These are phyloP conservation scores for Aureobasidium vineae DNA, from an alignment of 2,329 filamentous ascomycete species.

Conservation along the genomic window DNA sequence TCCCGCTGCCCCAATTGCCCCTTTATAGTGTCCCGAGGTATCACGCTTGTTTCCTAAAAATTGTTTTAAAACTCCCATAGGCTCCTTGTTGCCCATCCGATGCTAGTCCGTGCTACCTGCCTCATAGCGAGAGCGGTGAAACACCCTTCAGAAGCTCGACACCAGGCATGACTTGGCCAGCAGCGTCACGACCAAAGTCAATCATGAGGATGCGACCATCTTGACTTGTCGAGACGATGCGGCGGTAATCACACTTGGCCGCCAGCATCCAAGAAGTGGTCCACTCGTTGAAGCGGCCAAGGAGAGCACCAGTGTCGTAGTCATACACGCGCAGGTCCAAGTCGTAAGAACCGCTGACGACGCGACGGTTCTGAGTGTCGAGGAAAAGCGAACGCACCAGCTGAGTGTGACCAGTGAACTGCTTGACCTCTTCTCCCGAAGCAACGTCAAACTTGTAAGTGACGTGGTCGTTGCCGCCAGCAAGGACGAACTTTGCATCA, in stretches of 20 bases:
- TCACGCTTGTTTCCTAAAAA: conserved; percentile 16
- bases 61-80: neutral
- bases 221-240: conserved; percentile 93
- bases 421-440: conserved; percentile 77
- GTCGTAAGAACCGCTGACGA: conserved; percentile 92
- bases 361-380: conserved; percentile 78
- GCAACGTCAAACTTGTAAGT: conserved; percentile 96
- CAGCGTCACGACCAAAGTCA: conserved; percentile 67
- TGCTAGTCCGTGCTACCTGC: neutral
- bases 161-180: conserved; percentile 31
- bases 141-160: conserved; percentile 27
- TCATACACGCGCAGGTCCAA: conserved; percentile 95
- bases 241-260: conserved; percentile 91
- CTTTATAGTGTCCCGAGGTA: conserved; percentile 1
- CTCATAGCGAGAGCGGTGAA: conserved; percentile 2
- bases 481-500: conserved; percentile 88
- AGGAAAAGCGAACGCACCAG: conserved; percentile 89
- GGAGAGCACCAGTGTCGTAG: conserved; percentile 71
- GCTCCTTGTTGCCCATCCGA: neutral
- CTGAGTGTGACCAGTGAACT: conserved; percentile 77
- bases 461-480: conserved; percentile 90
- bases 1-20: neutral
- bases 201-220: conserved; percentile 89
- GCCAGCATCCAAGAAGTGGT: conserved; percentile 95
- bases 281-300: conserved; percentile 89